phyloP scores from a whole-genome alignment of 371 early-diverging fungal species.

The Mucor piriformis region DNA sequence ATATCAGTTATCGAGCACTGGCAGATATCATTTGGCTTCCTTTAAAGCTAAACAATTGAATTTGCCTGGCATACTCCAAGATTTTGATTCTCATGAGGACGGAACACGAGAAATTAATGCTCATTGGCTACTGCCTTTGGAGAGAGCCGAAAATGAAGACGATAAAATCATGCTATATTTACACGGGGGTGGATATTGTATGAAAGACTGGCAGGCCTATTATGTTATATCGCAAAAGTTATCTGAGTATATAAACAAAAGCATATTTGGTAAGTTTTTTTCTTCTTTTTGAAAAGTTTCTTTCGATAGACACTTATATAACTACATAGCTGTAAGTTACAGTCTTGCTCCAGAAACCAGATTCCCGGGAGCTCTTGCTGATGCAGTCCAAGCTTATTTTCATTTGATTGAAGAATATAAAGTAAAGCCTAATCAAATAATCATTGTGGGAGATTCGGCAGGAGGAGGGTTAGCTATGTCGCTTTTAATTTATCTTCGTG shows the following conservation, averaged over 20 bases:
- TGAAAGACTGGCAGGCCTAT: conserved; percentile 45
- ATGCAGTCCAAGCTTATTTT: conserved; percentile 36
- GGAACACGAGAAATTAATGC: conserved; percentile 15
- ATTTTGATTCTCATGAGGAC: conserved; percentile 9
- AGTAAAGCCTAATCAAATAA: conserved; percentile 56
- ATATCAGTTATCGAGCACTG: neutral
- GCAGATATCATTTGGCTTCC: neutral
- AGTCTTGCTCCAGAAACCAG: conserved; percentile 43
- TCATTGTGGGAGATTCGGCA: conserved; percentile 76
- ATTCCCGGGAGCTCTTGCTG: conserved; percentile 45
- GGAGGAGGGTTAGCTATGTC: conserved; percentile 57
- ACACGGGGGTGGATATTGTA: conserved; percentile 63
- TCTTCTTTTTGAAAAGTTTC: too few species aligned
- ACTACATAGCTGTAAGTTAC: conserved; percentile 41
- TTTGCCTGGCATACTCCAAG: conserved; percentile 11
- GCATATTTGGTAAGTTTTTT: conserved; percentile 39
- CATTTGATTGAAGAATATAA: conserved; percentile 29
- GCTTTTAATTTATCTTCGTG: conserved; percentile 42
- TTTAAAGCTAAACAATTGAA: neutral
- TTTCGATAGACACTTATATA: neutral
- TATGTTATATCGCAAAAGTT: conserved; percentile 42
- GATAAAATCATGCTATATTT: conserved; percentile 55
- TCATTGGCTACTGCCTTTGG: conserved; percentile 11
- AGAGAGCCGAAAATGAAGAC: neutral
- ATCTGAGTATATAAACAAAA: conserved; percentile 32